A percentile compares a stretch with the other conserved stretches of the same genome.
phyloP scores from a whole-genome alignment of 1,284 basidiomycete genomes.

The Austropuccinia psidii region DNA sequence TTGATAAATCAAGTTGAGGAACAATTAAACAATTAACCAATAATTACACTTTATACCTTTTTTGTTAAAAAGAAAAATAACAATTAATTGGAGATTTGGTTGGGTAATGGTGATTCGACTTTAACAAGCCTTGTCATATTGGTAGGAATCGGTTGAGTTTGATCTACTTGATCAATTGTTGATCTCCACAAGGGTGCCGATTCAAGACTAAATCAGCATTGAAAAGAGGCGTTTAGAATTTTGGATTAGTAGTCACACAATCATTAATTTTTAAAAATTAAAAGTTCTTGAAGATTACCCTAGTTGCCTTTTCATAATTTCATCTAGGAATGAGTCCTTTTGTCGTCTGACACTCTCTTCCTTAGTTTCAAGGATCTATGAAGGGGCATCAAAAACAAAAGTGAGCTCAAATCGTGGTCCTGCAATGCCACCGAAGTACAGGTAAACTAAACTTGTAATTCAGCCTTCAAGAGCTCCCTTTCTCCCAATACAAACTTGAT shows the following conservation, averaged over 20 bases:
- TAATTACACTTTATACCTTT: no score
- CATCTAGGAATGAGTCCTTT: constrained; percentile 18
- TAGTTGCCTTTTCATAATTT: constrained; percentile 19
- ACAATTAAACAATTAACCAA: no score
- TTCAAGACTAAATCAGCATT: background rate
- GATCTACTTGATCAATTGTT: background rate
- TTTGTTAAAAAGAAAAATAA: no score
- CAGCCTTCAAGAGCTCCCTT: constrained; percentile 8
- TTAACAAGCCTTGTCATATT: no score
- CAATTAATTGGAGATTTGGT: no score
- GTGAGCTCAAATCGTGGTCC: background rate
- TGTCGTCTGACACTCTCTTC: constrained; percentile 4
- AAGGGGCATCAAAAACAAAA: background rate
- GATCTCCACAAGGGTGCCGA: constrained; percentile 2
- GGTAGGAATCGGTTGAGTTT: no score
- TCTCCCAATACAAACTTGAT: constrained; percentile 28
- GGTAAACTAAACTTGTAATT: constrained; percentile 14
- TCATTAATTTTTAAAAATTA: no score
- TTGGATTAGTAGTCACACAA: background rate
- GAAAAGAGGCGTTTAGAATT: background rate
- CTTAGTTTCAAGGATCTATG: background rate
- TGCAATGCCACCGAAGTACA: background rate
- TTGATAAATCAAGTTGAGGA: no score
- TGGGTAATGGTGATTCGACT: no score
- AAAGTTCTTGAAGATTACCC: background rate